Base-by-base conservation (phyloP, 148 eudicot genomes). In the Chenopodium quinoa region DNA sequence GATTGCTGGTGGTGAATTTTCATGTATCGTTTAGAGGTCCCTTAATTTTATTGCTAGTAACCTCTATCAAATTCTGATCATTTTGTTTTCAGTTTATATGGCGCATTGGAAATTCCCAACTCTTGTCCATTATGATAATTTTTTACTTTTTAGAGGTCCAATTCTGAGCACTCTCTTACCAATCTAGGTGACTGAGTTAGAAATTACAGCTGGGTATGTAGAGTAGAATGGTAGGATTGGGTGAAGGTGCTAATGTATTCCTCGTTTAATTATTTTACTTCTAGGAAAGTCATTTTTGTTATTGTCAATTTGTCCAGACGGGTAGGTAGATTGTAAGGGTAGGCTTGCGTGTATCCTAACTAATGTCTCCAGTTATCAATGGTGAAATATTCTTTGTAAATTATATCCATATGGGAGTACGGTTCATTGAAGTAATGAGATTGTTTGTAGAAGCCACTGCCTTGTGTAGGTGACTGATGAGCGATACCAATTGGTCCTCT, bases 71-170 rank as follows among this genome's bases (percentile, higher is more conserved):
- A 76, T 78, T 47, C 75, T 73, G 79, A 54, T 81, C 60, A 54
- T 71, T 65, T 54, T 58, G 40, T 80, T 83, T 83, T 72, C 80
- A 67, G 70, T 82, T 82, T 66, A 81, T 76, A 29, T 75, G 82
- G 80, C 79, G 31, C 90, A 67, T 79, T 67, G 69, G 84, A 78
- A 78, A 77, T 75, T 81, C 79, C 86, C 86, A 79, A 78, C 89
- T 58, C 31, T 77, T 73, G 67, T 66, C 58, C 85, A 80, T 81
- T 84, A 62, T 56, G 25, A 14, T 80, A 75, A 66, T 79, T 67
- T 69, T 84, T 86, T 34, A 50, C 65, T 47, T 84, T 73, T 50
- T 50, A 76, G 86, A 82, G 56, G 76, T 81, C 87, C 76, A 40
- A 75, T 66, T 22, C 68, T 54, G 46, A 67, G 81, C 78, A 78